These are phyloP conservation scores for Candolleomyces eurysporus DNA, from an alignment of 768 basidiomycete species.

Conservation along the genomic window DNA sequence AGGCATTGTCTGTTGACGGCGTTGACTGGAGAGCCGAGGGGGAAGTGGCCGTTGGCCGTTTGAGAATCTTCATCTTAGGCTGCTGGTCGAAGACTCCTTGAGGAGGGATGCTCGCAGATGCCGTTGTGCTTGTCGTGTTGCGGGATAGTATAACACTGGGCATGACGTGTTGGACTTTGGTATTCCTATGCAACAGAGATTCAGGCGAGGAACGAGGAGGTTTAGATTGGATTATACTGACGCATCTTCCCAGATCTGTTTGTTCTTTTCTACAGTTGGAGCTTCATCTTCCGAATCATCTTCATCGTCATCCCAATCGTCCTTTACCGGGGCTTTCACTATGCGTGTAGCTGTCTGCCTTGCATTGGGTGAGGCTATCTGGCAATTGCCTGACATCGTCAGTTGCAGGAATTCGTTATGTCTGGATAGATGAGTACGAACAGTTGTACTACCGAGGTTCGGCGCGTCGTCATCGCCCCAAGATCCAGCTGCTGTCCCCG, in stretches of 20 bases:
- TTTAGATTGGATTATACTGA: constrained; percentile 32
- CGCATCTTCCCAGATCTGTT: constrained; percentile 70
- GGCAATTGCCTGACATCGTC: not conserved
- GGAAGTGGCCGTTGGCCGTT: constrained; percentile 51
- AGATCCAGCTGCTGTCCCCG: not conserved
- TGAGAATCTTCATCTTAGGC: constrained; percentile 67
- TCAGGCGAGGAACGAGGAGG: constrained; percentile 4
- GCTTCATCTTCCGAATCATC: constrained; percentile 14
- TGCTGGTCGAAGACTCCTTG: constrained; percentile 52
- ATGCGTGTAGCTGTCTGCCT: constrained; percentile 7
- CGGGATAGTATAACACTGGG: constrained; percentile 53
- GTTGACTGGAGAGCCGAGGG: constrained; percentile 25
- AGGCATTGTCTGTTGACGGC: constrained; percentile 15
- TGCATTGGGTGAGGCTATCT: constrained; percentile 2
- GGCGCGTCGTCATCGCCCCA: not conserved
- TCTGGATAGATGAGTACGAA: not conserved
- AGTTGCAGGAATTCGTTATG: not conserved
- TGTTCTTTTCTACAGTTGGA: constrained; percentile 38
- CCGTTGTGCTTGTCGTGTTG: constrained; percentile 27
- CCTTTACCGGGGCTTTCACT: constrained; percentile 14
- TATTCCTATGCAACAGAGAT: constrained; percentile 42
- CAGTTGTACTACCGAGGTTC: not conserved
- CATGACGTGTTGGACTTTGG: constrained; percentile 60
- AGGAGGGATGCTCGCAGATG: constrained; percentile 41
- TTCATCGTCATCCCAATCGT: constrained; percentile 31